phyloP scores from a whole-genome alignment of 1,284 basidiomycete genomes.

The Xerocomus cyaneibrunnescens region DNA sequence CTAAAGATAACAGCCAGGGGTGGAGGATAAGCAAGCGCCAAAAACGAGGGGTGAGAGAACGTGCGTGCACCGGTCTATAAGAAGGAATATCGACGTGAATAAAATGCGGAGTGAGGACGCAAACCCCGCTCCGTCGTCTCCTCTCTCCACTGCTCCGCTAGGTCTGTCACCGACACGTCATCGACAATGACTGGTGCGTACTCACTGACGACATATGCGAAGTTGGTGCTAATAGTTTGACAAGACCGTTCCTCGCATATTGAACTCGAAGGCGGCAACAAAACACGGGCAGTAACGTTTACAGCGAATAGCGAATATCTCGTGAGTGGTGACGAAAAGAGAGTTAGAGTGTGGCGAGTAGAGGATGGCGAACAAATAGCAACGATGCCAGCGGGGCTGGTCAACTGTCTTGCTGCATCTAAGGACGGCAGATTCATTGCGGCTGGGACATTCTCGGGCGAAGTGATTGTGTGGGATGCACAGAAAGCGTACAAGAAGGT shows the following conservation, averaged over 20 bases:
- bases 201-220: neutral
- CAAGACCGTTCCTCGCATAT: neutral
- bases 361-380: neutral
- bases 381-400: neutral
- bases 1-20: neutral
- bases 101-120: neutral
- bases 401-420: neutral
- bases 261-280: slow-evolving; percentile 2
- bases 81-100: neutral
- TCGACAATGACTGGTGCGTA: slow-evolving; percentile 1
- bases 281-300: neutral
- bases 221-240: neutral
- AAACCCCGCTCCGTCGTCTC: no score
- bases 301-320: neutral
- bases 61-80: neutral
- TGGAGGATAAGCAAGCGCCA: neutral
- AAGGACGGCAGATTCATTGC: neutral
- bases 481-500: neutral
- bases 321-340: neutral
- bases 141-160: neutral
- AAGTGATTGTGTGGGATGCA: neutral
- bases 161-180: neutral
- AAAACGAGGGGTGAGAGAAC: neutral
- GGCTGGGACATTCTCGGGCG: neutral
- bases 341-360: neutral